Evolutionary conservation across 2,329 filamentous ascomycete species (phyloP).

Genomic region (Karstenula rhodostoma): DNA sequence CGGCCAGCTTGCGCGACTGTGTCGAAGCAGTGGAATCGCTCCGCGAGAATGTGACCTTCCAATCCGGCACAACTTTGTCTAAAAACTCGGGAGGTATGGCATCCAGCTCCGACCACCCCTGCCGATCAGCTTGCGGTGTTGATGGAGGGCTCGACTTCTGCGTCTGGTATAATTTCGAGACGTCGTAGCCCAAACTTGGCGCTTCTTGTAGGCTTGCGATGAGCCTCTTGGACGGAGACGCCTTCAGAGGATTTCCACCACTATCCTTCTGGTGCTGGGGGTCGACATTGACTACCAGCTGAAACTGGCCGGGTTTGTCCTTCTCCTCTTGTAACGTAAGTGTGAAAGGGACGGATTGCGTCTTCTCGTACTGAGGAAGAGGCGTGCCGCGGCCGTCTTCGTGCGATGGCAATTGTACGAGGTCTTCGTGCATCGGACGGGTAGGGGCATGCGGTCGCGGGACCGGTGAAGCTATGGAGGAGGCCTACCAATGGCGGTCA

Average conservation of each 20-base stretch:
- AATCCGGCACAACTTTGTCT: constrained; percentile 41
- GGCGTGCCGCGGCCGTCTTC: constrained; percentile 35
- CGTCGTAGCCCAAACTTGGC: constrained; percentile 27
- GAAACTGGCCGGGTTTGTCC: constrained; percentile 40
- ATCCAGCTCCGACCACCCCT: constrained; percentile 41
- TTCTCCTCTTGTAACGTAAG: constrained; percentile 42
- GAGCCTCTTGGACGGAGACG: constrained; percentile 22
- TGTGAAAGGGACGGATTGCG: constrained; percentile 36
- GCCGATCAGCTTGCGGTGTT: constrained; percentile 34
- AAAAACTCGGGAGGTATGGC: constrained; percentile 40
- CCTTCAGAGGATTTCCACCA: constrained; percentile 16
- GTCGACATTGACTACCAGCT: constrained; percentile 41
- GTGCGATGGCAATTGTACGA: constrained; percentile 20
- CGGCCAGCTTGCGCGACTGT: constrained; percentile 35
- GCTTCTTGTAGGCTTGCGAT: constrained; percentile 24
- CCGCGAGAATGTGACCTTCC: constrained; percentile 36
- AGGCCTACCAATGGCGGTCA: constrained; percentile 24
- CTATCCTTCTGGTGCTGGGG: constrained; percentile 20
- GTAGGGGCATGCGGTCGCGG: constrained; percentile 23
- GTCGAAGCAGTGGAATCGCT: constrained; percentile 37
- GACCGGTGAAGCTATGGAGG: constrained; percentile 32
- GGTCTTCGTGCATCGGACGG: constrained; percentile 21
- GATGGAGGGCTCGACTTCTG: constrained; percentile 34
- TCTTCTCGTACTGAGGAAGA: constrained; percentile 39
- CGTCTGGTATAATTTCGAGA: constrained; percentile 28